Conservation (phyloP, 2,329 filamentous ascomycete species). For the Pseudogymnoascus sp. region DNA sequence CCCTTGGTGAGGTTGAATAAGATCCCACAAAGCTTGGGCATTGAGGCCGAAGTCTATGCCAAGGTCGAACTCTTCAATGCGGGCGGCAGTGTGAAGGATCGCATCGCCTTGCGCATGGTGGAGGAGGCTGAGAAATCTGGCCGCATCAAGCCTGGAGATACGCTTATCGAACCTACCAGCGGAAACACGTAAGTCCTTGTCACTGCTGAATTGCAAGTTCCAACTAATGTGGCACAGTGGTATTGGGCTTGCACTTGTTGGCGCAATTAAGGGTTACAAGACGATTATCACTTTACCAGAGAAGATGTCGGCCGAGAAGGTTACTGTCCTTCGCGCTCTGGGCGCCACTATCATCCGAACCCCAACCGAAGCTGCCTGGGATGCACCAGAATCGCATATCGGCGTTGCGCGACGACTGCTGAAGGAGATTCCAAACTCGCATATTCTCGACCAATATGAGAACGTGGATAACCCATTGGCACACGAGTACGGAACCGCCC, state of each 20-base stretch:
- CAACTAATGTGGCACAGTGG: conserved; percentile 39
- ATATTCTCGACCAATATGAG: conserved; percentile 93
- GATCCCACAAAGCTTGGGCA: conserved; percentile 81
- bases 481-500: conserved; percentile 87
- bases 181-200: conserved; percentile 65
- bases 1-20: conserved; percentile 92
- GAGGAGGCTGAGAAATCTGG: conserved; percentile 87
- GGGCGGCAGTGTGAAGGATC: conserved; percentile 87
- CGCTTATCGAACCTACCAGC: conserved; percentile 93
- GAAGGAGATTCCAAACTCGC: conserved; percentile 92
- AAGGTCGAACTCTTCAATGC: conserved; percentile 94
- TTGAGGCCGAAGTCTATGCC: conserved; percentile 81
- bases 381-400: conserved; percentile 92
- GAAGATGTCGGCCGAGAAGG: conserved; percentile 99
- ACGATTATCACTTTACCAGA: conserved; percentile 98
- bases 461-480: conserved; percentile 88
- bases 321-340: conserved; percentile 84
- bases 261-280: conserved; percentile 93
- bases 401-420: conserved; percentile 83
- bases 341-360: conserved; percentile 97
- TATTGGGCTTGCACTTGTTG: conserved; percentile 89
- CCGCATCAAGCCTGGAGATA: conserved; percentile 94
- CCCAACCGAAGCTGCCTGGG: conserved; percentile 89
- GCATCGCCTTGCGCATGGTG: conserved; percentile 94
- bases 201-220: not conserved